These are phyloP conservation scores for Neurospora sp. DNA, from an alignment of 495 filamentous ascomycete genomes.

Conservation along the genomic window DNA sequence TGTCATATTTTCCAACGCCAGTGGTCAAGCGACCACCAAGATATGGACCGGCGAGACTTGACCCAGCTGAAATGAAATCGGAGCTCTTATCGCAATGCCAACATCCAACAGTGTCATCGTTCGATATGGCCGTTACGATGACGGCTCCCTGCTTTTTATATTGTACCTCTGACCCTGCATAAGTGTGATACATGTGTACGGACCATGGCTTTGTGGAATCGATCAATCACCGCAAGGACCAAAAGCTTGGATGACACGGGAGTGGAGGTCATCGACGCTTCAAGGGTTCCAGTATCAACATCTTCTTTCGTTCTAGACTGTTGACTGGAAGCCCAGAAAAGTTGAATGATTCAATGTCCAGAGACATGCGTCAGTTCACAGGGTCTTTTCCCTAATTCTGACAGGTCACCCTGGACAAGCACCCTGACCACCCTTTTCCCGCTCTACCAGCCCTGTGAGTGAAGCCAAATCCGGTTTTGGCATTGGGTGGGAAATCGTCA, in stretches of 20 bases:
- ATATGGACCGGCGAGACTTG: not conserved
- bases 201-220: not conserved
- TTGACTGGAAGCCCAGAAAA: not conserved
- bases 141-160: not conserved
- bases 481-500: conserved; percentile 12
- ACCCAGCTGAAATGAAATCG: not conserved
- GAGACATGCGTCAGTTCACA: not conserved
- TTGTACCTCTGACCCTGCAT: not conserved
- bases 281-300: not conserved
- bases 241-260: not conserved
- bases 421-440: not conserved
- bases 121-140: not conserved
- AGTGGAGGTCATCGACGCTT: not conserved
- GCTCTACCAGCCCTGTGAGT: not conserved
- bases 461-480: conserved; percentile 22
- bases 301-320: not conserved
- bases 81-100: not conserved
- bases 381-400: not conserved
- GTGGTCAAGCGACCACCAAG: not conserved
- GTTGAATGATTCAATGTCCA: not conserved
- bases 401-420: not conserved
- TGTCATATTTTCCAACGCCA: not conserved
- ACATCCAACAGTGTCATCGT: not conserved
- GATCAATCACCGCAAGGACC: not conserved
- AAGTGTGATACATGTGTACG: not conserved